These are phyloP conservation scores for Trichosporon sp. DNA, from an alignment of 1,284 basidiomycete species.

Conservation along the genomic window DNA sequence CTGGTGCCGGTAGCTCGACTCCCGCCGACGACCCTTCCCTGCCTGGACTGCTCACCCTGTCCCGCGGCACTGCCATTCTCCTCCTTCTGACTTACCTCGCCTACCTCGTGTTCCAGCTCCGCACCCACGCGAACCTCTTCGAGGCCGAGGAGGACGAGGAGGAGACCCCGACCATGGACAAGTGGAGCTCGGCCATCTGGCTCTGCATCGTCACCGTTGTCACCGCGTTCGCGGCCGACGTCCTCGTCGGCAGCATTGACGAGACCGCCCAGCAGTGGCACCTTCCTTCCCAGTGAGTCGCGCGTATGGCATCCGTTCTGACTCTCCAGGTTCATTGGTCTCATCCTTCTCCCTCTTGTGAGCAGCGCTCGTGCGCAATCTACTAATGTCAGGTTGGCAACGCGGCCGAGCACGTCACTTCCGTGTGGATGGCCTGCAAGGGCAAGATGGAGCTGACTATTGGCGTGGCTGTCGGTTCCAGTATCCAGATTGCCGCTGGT, in stretches of 20 bases:
- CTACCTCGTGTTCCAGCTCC: constrained; percentile 62
- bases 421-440: constrained; percentile 87
- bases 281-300: constrained; percentile 63
- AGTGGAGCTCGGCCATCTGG: constrained; percentile 59
- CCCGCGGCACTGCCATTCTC: constrained; percentile 76
- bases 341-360: constrained; percentile 55
- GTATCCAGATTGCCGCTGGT: constrained; percentile 86
- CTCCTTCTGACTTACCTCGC: constrained; percentile 75
- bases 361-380: not conserved
- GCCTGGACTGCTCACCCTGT: constrained; percentile 66
- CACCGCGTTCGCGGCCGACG: constrained; percentile 76
- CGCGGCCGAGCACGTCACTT: constrained; percentile 67
- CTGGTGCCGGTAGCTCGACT: constrained; percentile 10
- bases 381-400: constrained; percentile 51
- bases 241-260: constrained; percentile 74
- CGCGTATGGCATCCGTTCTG: not conserved
- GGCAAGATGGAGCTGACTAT: constrained; percentile 65
- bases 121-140: constrained; percentile 55
- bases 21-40: constrained; percentile 42
- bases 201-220: constrained; percentile 63
- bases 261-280: constrained; percentile 73
- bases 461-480: constrained; percentile 82
- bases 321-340: constrained; percentile 44
- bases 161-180: constrained; percentile 64
- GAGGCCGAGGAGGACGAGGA: constrained; percentile 53